Conservation (phyloP, 306 rosid genomes). For the Casuarina cunninghamiana region DNA sequence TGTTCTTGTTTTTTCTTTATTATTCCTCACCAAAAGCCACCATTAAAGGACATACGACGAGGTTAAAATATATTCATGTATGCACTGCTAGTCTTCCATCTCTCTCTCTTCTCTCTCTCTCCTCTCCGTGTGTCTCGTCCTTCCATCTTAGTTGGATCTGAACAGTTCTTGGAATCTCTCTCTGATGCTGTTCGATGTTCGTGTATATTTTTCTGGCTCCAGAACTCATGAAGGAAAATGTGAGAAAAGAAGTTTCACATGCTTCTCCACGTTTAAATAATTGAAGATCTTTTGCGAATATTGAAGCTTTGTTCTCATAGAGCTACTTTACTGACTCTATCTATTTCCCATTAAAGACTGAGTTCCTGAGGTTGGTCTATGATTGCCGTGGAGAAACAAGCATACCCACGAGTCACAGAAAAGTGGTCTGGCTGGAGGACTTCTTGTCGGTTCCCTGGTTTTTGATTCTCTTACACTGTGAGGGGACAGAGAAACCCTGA, state of each 20-base stretch:
- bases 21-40: slow-evolving; percentile 20
- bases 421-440: no score
- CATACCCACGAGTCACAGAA: neutral
- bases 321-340: slow-evolving; percentile 10
- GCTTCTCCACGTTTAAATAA: no score
- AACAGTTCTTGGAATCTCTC: slow-evolving; percentile 1
- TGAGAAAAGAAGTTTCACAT: neutral
- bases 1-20: slow-evolving; percentile 28
- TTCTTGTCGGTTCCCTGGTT: no score
- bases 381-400: neutral
- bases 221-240: neutral
- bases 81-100: neutral
- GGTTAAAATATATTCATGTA: neutral
- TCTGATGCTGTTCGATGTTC: neutral
- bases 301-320: neutral
- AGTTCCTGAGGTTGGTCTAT: neutral
- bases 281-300: no score
- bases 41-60: slow-evolving; percentile 17
- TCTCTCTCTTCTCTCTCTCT: neutral
- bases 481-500: slow-evolving; percentile 5
- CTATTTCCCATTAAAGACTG: neutral
- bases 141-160: neutral
- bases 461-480: no score
- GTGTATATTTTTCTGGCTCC: neutral
- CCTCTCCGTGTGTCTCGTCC: neutral